Evolutionary conservation across 2,329 filamentous ascomycete species (phyloP).

Genomic region (Colletotrichum neosansevieriae): DNA sequence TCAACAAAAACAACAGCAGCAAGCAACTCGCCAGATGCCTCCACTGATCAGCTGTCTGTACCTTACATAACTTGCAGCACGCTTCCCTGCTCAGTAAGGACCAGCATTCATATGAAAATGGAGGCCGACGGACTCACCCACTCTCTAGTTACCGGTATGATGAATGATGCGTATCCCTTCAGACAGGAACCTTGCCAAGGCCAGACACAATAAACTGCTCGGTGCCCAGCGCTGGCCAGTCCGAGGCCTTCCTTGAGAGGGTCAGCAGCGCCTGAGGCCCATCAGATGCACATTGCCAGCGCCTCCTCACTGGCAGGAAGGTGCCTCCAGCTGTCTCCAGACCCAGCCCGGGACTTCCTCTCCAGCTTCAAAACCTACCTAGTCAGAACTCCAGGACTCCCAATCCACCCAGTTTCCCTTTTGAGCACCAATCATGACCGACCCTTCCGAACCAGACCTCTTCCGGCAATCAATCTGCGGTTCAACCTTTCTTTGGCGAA

Average conservation of each 20-base stretch:
- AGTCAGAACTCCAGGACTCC: conserved; percentile 30
- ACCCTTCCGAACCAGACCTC: conserved; percentile 32
- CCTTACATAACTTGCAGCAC: conserved; percentile 33
- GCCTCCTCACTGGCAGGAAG: too few relatives aligned
- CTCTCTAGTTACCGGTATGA: background rate
- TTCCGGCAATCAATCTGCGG: conserved; percentile 39
- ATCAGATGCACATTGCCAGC: too few relatives aligned
- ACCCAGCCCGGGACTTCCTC: conserved; percentile 15
- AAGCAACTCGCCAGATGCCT: background rate
- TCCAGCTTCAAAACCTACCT: conserved; percentile 25
- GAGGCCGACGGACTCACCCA: conserved; percentile 27
- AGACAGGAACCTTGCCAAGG: conserved; percentile 30
- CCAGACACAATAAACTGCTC: conserved; percentile 20
- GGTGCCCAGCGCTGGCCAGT: conserved; percentile 11
- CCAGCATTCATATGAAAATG: conserved; percentile 17
- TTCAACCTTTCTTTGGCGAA: conserved; percentile 26
- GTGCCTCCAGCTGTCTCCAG: too few relatives aligned
- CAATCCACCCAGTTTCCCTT: conserved; percentile 26
- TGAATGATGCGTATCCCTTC: conserved; percentile 3
- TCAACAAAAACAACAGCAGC: conserved; percentile 26
- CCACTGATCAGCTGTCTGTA: conserved; percentile 25
- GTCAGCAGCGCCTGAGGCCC: conserved; percentile 11
- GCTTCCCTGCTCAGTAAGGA: conserved; percentile 20
- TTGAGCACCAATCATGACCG: conserved; percentile 31
- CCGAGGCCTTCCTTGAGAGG: conserved; percentile 7